Base-by-base conservation (phyloP, 768 basidiomycete genomes). In the Filobasidium wieringae region DNA sequence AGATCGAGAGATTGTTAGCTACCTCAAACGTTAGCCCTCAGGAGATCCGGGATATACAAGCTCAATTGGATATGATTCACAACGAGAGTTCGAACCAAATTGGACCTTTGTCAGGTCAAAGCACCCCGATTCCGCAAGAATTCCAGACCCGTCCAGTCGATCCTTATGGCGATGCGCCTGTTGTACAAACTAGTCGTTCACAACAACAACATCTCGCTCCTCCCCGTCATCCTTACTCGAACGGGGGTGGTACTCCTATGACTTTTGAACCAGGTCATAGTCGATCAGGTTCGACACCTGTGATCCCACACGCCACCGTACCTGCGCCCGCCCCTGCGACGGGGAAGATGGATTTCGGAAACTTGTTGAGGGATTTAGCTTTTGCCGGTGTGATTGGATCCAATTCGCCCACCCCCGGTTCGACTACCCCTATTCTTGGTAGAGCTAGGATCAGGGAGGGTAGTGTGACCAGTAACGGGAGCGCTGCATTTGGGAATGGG, bases 11-110 rank as follows among this genome's bases (percentile, higher is more conserved):
- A 19, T 61, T 76, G 53, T 60, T 76, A 8, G 55, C 64, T 87
- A 87, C 75, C 84, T 83, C 82, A 47, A 81, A 79, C 34, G 63
- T 77, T 7, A 67, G 69, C 8, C 69, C 69, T 0, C 58, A 64
- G 32, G 72, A 76, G 32, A 57, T 76, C 17, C 58, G 59, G 34
- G 70, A 74, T 54, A 77, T 77, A 30, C 69, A 73, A 56, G 63
- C 64, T 27, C 72, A 76, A 58, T 65, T 77, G 26, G 64, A 57
- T 31, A 53, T 34, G 33, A 67, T 70, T 53, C 47, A 49, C 15
- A n/a, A 19, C 26, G 33, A 17, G 4, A 24, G 34, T 6, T 15
- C 53, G 2, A 6, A n/a, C n/a, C n/a, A n/a, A 5, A 31, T 27
- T 39, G 12, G 36, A 24, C 5, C 36, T 37, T 11, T 37, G 11